Percentiles rank a stretch among this genome's conserved stretches.
phyloP scores from a whole-genome alignment of 2,329 filamentous ascomycete species.

The Penicillium decumbens region DNA sequence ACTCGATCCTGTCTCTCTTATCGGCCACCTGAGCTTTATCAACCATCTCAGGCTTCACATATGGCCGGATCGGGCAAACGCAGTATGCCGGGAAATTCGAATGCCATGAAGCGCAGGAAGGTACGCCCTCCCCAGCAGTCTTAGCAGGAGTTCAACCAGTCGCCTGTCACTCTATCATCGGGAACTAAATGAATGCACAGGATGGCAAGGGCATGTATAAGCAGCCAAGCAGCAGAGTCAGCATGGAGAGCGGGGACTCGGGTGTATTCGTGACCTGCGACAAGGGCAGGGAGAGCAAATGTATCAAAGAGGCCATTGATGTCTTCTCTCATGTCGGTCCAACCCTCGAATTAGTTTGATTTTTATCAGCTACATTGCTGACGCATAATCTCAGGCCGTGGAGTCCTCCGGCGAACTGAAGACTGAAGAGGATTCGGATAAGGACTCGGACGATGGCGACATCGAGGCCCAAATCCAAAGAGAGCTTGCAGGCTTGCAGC shows the following conservation, averaged over 20 bases:
- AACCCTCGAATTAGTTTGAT: background rate
- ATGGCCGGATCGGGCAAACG: slow-evolving; percentile 31
- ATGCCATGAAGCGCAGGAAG: slow-evolving; percentile 35
- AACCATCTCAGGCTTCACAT: background rate
- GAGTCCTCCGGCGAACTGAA: slow-evolving; percentile 9
- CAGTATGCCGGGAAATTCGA: slow-evolving; percentile 32
- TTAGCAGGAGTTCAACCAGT: background rate
- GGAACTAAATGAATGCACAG: slow-evolving; percentile 3
- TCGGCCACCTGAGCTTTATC: slow-evolving; percentile 1
- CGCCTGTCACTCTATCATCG: background rate
- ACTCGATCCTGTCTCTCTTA: slow-evolving; percentile 3
- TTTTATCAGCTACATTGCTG: background rate
- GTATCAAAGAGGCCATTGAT: slow-evolving; percentile 54
- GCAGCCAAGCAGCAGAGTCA: slow-evolving; percentile 28
- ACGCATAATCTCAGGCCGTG: slow-evolving; percentile 7
- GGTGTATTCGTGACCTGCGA: slow-evolving; percentile 62
- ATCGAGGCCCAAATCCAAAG: slow-evolving; percentile 59
- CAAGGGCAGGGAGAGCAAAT: slow-evolving; percentile 58
- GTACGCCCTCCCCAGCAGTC: slow-evolving; percentile 16
- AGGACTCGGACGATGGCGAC: slow-evolving; percentile 44
- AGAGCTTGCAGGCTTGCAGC: slow-evolving; percentile 53
- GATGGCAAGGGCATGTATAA: slow-evolving; percentile 18
- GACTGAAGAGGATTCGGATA: slow-evolving; percentile 18
- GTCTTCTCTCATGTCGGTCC: slow-evolving; percentile 52
- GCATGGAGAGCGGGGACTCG: slow-evolving; percentile 49